These are phyloP conservation scores for Ambrosia artemisiifolia DNA, from an alignment of 129 eudicot species.

Conservation along the genomic window DNA sequence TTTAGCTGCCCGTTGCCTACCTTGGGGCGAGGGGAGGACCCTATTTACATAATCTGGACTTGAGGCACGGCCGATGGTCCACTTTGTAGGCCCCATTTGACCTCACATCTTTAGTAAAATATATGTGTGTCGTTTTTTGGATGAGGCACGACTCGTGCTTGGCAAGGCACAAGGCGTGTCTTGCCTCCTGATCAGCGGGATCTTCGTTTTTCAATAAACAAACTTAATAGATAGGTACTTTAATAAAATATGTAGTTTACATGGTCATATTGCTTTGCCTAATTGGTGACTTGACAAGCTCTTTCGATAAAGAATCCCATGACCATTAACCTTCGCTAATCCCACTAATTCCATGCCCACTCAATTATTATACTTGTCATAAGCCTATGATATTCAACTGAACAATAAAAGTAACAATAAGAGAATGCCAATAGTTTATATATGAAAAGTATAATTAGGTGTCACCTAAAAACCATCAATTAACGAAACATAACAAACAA, in stretches of 20 bases:
- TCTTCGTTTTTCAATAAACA: no score
- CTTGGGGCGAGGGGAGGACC: no score
- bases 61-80: no score
- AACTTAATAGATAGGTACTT: no score
- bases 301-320: conserved; percentile 34
- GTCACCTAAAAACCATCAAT: neutral
- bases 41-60: no score
- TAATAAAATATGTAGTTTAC: conserved; percentile 16
- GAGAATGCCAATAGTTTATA: neutral
- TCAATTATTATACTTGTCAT: conserved; percentile 7
- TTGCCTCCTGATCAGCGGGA: no score
- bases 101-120: no score
- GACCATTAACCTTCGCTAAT: conserved; percentile 33
- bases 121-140: no score
- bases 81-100: no score
- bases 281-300: conserved; percentile 33
- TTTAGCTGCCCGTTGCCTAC: no score
- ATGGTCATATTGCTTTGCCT: conserved; percentile 24
- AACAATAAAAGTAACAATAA: neutral
- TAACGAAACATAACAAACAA: neutral
- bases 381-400: conserved; percentile 6
- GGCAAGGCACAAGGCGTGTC: no score
- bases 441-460: neutral
- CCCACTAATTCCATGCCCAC: conserved; percentile 37
- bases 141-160: no score